Percentiles rank a stretch among this genome's conserved stretches.
Evolutionary conservation across 352 stramenopile species (phyloP).

Genomic region (Phytophthora podocarpi): DNA sequence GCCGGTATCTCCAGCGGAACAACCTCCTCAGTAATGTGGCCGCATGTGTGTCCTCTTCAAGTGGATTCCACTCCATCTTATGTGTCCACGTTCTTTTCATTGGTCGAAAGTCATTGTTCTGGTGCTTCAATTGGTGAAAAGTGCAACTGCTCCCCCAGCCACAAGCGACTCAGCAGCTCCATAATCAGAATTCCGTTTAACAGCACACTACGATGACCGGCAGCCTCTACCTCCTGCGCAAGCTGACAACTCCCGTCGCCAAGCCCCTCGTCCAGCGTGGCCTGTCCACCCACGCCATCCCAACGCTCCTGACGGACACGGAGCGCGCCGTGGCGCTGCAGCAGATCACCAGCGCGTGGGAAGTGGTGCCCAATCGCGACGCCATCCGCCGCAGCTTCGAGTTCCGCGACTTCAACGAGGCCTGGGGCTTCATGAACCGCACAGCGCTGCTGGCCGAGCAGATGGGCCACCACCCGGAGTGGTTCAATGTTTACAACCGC

Average conservation of each 20-base stretch:
- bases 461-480: constrained; percentile 98
- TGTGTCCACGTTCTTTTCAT: constrained; percentile 14
- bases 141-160: not conserved
- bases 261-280: constrained; percentile 16
- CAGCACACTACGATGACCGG: no score
- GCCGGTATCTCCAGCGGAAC: no score
- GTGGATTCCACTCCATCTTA: no score
- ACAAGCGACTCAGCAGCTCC: no score
- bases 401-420: constrained; percentile 86
- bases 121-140: constrained; percentile 3
- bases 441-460: constrained; percentile 79
- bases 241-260: not conserved
- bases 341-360: constrained; percentile 58
- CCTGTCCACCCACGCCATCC: constrained; percentile 38
- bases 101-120: constrained; percentile 19
- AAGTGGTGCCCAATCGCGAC: constrained; percentile 62
- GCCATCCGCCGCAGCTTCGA: constrained; percentile 85
- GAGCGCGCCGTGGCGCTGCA: constrained; percentile 49
- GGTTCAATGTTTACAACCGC: constrained; percentile 99
- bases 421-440: constrained; percentile 83
- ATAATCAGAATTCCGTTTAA: constrained; percentile 1
- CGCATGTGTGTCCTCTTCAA: no score
- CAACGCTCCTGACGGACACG: constrained; percentile 48
- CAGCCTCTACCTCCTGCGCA: constrained; percentile 8
- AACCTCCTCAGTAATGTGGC: no score